Conservation (phyloP, 192 early-diverging fungal genomes). For the Chytriomyces hyalinus region DNA sequence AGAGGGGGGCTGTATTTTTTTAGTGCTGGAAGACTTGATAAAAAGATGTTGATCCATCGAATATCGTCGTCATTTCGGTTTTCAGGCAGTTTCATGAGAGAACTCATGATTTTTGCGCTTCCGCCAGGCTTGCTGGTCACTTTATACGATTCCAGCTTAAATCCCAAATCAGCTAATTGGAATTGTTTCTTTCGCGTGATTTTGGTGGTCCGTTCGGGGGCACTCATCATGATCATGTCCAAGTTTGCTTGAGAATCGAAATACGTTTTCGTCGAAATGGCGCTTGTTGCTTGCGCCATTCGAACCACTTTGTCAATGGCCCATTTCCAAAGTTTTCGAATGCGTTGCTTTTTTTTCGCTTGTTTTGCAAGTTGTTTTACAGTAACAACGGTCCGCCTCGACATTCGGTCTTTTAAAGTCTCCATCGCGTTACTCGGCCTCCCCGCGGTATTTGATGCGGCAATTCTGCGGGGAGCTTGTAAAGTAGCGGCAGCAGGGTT, state of each 20-base stretch:
- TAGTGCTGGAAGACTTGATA: background rate
- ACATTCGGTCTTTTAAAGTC: too few relatives aligned
- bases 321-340: slow-evolving; percentile 5
- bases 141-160: slow-evolving; percentile 15
- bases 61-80: slow-evolving; percentile 7
- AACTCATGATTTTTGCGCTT: background rate
- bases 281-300: background rate
- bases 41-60: background rate
- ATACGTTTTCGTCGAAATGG: background rate
- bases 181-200: background rate
- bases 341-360: background rate
- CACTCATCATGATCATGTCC: too few relatives aligned
- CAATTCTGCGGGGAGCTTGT: too few relatives aligned
- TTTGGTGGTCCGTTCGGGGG: background rate
- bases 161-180: background rate
- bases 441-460: too few relatives aligned
- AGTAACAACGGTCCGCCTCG: too few relatives aligned
- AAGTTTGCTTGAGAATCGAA: background rate
- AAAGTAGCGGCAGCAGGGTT: too few relatives aligned
- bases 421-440: too few relatives aligned
- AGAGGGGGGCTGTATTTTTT: background rate
- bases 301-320: slow-evolving; percentile 4
- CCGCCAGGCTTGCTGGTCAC: background rate
- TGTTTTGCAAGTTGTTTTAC: background rate
- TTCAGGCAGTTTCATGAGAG: background rate